Conservation (phyloP, 805 yeast genomes). For the Torulaspora gathmanii region DNA sequence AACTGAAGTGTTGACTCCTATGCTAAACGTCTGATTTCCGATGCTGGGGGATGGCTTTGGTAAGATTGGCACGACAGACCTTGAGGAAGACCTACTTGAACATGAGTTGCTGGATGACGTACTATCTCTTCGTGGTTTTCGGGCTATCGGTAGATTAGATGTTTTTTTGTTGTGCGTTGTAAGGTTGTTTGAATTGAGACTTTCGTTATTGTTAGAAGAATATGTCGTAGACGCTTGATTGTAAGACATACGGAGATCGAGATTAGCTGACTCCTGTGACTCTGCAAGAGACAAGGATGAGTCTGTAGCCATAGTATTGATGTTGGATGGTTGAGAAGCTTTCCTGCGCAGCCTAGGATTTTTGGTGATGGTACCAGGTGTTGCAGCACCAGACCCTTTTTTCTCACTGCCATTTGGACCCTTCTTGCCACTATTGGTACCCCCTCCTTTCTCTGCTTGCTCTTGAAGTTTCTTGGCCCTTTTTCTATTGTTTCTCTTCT, state of each 20-base stretch:
- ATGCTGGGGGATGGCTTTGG: conserved; percentile 33
- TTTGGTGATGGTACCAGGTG: conserved; percentile 1
- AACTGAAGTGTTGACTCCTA: conserved; percentile 10
- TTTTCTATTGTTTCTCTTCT: conserved; percentile 64
- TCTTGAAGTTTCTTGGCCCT: conserved; percentile 41
- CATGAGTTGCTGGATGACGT: conserved; percentile 32
- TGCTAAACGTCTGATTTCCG: conserved; percentile 11
- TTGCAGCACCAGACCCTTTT: neutral
- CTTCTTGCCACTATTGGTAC: neutral
- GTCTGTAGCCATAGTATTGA: neutral
- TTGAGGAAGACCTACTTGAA: conserved; percentile 29
- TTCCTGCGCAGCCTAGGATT: conserved; percentile 1
- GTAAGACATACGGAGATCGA: conserved; percentile 7
- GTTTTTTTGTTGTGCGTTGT: conserved; percentile 20
- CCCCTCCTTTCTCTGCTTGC: conserved; percentile 4
- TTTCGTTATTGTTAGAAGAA: conserved; percentile 8
- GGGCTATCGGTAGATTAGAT: conserved; percentile 6
- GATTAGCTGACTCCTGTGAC: neutral
- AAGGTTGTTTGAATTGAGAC: conserved; percentile 19
- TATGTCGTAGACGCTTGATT: conserved; percentile 4
- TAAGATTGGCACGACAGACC: conserved; percentile 34
- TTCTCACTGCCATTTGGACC: conserved; percentile 4
- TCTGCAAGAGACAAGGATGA: neutral
- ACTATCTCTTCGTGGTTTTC: conserved; percentile 31
- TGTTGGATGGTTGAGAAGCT: neutral